phyloP scores from a whole-genome alignment of 2,329 filamentous ascomycete species.

The Phialophora macrospora region DNA sequence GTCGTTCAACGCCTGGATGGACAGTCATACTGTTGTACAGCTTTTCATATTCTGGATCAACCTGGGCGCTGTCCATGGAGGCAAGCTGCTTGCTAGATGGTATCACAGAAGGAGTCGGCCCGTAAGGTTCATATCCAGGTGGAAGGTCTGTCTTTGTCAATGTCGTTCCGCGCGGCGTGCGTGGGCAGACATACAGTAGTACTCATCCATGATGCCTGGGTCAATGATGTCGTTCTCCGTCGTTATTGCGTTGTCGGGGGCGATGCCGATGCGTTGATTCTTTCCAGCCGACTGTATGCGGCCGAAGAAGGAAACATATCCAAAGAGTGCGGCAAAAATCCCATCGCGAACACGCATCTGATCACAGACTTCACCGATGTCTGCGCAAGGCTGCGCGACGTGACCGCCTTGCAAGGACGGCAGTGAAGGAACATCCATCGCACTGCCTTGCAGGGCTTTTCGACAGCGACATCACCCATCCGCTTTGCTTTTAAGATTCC shows the following conservation, averaged over 20 bases:
- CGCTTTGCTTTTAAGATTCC: neutral
- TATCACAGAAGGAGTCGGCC: neutral
- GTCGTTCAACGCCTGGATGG: neutral
- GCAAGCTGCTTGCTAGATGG: neutral
- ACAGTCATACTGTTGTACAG: neutral
- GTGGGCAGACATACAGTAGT: slow-evolving; percentile 5
- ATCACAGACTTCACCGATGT: neutral
- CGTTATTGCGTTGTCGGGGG: neutral
- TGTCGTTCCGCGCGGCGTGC: neutral
- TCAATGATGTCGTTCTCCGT: slow-evolving; percentile 5
- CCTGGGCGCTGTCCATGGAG: neutral
- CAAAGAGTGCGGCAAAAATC: neutral
- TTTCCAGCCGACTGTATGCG: neutral
- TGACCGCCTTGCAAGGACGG: neutral
- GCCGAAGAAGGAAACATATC: too few relatives aligned
- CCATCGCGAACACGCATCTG: neutral
- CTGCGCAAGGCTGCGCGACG: neutral
- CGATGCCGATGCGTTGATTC: neutral
- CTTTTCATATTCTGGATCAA: neutral
- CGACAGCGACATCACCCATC: neutral
- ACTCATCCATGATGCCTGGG: neutral
- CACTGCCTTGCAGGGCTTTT: neutral
- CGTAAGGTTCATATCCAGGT: neutral
- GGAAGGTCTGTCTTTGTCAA: slow-evolving; percentile 3
- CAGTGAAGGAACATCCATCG: neutral